Conservation (phyloP, 805 yeast genomes). For the Metschnikowia lunata region DNA sequence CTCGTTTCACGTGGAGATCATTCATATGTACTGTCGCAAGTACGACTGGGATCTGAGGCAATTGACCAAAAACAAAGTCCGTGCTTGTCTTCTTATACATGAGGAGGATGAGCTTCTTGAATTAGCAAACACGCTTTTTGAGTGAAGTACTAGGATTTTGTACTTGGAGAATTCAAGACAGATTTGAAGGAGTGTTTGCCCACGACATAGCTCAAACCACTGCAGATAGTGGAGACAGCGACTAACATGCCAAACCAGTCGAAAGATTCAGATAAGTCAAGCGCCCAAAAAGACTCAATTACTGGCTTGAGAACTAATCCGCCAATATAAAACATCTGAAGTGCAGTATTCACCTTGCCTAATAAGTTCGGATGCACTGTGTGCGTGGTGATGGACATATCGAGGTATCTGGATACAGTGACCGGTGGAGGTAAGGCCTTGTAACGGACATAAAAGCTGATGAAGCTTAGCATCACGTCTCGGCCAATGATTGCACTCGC, state of each 20-base stretch:
- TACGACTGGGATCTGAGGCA: conserved; percentile 2
- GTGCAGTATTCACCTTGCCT: conserved; percentile 83
- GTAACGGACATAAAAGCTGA: conserved; percentile 71
- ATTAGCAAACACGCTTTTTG: conserved; percentile 6
- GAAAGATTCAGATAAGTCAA: conserved; percentile 13
- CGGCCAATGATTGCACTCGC: conserved; percentile 78
- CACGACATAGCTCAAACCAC: conserved; percentile 76
- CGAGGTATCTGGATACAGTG: conserved; percentile 69
- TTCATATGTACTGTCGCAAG: conserved; percentile 11
- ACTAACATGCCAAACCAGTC: conserved; percentile 27
- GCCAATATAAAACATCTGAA: conserved; percentile 88
- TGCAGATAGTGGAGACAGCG: conserved; percentile 61
- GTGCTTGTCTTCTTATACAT: conserved; percentile 11
- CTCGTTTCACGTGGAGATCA: conserved; percentile 9
- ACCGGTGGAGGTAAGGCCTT: conserved; percentile 70
- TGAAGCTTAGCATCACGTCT: conserved; percentile 66
- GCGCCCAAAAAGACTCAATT: conserved; percentile 21
- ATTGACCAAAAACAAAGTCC: conserved; percentile 1
- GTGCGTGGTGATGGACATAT: conserved; percentile 70
- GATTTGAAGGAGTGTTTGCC: conserved; percentile 62
- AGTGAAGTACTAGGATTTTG: conserved; percentile 5
- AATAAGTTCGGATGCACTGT: conserved; percentile 84
- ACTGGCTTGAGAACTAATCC: conserved; percentile 36
- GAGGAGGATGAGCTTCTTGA: conserved; percentile 9
- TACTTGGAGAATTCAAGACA: conserved; percentile 1